Evolutionary conservation across 2,329 filamentous ascomycete species (phyloP).

Genomic region (Phaeosphaeriaceae sp.): DNA sequence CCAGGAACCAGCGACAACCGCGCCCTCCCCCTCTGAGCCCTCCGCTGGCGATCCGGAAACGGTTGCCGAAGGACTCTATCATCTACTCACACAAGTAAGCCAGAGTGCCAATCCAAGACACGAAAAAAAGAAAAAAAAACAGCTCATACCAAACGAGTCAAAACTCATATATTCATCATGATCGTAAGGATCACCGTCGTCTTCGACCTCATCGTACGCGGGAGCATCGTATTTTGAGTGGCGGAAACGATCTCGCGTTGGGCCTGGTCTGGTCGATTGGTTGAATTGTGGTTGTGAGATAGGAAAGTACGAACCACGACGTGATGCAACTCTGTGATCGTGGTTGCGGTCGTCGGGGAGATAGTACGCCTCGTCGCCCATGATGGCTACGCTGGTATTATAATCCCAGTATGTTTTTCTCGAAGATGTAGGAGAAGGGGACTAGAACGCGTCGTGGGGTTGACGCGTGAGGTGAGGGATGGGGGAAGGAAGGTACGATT

Average conservation of each 20-base stretch:
- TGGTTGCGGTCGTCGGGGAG: conserved; percentile 15
- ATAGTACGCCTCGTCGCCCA: conserved; percentile 24
- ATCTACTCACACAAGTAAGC: conserved; percentile 35
- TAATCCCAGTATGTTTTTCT: not conserved
- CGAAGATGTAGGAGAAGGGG: not conserved
- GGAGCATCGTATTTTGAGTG: conserved; percentile 7
- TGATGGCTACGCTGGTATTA: conserved; percentile 3
- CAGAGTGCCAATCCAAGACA: too few species aligned
- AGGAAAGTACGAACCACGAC: conserved; percentile 14
- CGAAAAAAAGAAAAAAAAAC: not conserved
- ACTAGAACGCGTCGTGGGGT: not conserved
- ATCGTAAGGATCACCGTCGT: conserved; percentile 31
- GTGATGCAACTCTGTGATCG: conserved; percentile 6
- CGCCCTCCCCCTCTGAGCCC: conserved; percentile 43
- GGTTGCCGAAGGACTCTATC: conserved; percentile 40
- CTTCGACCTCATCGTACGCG: conserved; percentile 30
- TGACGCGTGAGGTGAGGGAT: conserved; percentile 7
- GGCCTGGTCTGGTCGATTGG: conserved; percentile 9
- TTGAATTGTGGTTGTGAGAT: conserved; percentile 21
- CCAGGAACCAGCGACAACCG: conserved; percentile 48
- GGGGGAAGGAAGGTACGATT: conserved; percentile 23
- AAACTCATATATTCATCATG: conserved; percentile 31
- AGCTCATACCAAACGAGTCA: conserved; percentile 57
- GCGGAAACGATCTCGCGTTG: conserved; percentile 35
- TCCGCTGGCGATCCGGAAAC: conserved; percentile 40